These are phyloP conservation scores for Cupressus sempervirens DNA, from an alignment of 75 land plant species.

Conservation along the genomic window DNA sequence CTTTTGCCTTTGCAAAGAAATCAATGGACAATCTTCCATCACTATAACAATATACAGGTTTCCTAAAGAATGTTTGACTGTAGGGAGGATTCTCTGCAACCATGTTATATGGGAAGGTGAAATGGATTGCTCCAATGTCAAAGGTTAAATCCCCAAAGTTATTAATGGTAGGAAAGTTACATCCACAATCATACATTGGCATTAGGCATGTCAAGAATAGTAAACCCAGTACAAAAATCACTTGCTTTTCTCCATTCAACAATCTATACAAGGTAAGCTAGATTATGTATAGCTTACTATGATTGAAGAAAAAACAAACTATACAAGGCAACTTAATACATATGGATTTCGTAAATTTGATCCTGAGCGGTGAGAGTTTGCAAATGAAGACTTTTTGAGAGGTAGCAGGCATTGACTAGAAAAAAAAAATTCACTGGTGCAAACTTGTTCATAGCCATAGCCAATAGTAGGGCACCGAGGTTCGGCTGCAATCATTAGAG, in stretches of 20 bases:
- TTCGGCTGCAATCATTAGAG: constrained; percentile 41
- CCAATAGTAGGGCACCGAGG: constrained; percentile 32
- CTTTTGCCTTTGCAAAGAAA: constrained; percentile 35
- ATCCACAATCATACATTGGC: background rate
- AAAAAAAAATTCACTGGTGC: constrained; percentile 69
- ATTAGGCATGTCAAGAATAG: background rate
- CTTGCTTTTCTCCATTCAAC: background rate
- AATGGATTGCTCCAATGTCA: constrained; percentile 22
- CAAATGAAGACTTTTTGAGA: constrained; percentile 34
- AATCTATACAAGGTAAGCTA: background rate
- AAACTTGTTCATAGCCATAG: constrained; percentile 71
- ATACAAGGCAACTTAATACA: background rate
- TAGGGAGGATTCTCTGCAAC: constrained; percentile 19
- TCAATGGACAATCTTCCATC: constrained; percentile 23
- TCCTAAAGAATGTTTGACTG: constrained; percentile 27
- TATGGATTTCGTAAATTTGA: constrained; percentile 53
- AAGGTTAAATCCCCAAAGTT: constrained; percentile 33
- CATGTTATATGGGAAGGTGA: constrained; percentile 12
- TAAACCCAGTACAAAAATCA: background rate
- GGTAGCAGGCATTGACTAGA: constrained; percentile 46
- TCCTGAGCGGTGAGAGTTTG: no score
- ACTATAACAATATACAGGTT: constrained; percentile 18
- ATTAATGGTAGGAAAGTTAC: constrained; percentile 22
- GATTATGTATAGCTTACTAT: background rate
- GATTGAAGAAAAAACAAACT: background rate